phyloP scores from a whole-genome alignment of 2,329 filamentous ascomycete genomes.

The Xylaria digitata region DNA sequence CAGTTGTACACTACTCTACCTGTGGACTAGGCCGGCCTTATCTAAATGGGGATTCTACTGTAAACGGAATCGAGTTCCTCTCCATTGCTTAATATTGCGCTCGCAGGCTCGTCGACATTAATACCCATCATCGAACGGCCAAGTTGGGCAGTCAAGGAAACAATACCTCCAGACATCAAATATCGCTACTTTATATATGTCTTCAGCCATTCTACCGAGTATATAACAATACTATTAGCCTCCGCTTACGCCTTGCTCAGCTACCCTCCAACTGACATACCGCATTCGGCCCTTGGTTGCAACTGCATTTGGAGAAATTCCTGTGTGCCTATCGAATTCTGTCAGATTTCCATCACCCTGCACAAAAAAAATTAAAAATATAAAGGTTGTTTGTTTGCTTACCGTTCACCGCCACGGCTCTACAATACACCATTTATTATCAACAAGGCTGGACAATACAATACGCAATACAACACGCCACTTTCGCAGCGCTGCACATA shows the following conservation, averaged over 20 bases:
- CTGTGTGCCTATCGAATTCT: constrained; percentile 34
- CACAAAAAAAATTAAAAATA: constrained; percentile 14
- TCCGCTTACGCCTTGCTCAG: not conserved
- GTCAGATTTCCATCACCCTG: constrained; percentile 16
- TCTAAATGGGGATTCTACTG: constrained; percentile 1
- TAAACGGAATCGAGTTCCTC: constrained; percentile 22
- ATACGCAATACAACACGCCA: too few relatives aligned
- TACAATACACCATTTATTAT: constrained; percentile 8
- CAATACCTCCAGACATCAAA: constrained; percentile 1
- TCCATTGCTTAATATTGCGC: constrained; percentile 6
- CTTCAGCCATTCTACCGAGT: constrained; percentile 15
- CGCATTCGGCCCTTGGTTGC: constrained; percentile 26
- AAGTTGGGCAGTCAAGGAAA: constrained; percentile 5
- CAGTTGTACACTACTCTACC: not conserved
- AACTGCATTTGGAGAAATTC: constrained; percentile 36
- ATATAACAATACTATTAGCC: constrained; percentile 7
- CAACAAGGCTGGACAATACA: constrained; percentile 7
- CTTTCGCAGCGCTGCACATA: not conserved
- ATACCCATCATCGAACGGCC: constrained; percentile 23
- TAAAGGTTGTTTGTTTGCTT: constrained; percentile 17
- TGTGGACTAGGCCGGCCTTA: not conserved
- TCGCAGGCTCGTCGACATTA: constrained; percentile 10
- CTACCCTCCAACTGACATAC: constrained; percentile 12
- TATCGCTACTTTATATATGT: constrained; percentile 1
- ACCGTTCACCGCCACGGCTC: constrained; percentile 21